Percentiles rank a stretch among this genome's conserved stretches.
Conservation (phyloP, 352 stramenopile genomes). For the Phytopythium oedochilum region DNA sequence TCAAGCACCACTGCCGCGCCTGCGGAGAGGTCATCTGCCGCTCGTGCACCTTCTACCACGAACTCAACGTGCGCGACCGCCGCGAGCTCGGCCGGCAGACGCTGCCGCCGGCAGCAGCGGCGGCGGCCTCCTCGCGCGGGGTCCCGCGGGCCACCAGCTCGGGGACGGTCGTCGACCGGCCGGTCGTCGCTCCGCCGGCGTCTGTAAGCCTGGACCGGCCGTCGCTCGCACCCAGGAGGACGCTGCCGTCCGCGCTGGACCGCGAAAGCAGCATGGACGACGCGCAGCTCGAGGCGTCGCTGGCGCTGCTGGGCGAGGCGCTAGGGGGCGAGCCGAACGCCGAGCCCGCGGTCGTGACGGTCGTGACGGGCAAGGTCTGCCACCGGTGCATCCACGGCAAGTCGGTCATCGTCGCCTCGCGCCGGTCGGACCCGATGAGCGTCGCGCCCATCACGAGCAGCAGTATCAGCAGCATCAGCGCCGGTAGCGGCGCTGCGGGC, state of each 20-base stretch:
- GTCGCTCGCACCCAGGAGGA: not conserved
- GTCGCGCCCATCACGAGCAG: not conserved
- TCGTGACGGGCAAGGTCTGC: conserved; percentile 61
- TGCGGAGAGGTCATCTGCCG: conserved; percentile 67
- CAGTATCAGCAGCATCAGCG: not conserved
- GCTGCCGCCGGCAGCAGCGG: not conserved
- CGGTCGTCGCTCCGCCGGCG: no score
- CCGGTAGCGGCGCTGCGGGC: not conserved
- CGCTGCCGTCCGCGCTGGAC: not conserved
- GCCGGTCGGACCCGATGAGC: not conserved
- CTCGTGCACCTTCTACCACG: conserved; percentile 40
- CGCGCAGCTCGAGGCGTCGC: conserved; percentile 20
- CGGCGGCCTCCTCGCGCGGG: no score
- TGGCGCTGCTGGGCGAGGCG: conserved; percentile 13
- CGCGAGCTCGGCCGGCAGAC: not conserved
- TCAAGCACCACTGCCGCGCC: conserved; percentile 69
- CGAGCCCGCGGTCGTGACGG: conserved; percentile 19
- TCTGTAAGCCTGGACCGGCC: no score
- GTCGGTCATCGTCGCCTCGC: conserved; percentile 1
- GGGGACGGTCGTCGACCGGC: no score
- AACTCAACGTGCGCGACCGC: conserved; percentile 32
- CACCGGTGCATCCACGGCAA: conserved; percentile 42
- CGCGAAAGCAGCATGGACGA: conserved; percentile 7
- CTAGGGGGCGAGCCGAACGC: conserved; percentile 20
- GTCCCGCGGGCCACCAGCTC: not conserved